These are phyloP conservation scores for Kwoniella bestiolae DNA, from an alignment of 768 basidiomycete species.

Conservation along the genomic window DNA sequence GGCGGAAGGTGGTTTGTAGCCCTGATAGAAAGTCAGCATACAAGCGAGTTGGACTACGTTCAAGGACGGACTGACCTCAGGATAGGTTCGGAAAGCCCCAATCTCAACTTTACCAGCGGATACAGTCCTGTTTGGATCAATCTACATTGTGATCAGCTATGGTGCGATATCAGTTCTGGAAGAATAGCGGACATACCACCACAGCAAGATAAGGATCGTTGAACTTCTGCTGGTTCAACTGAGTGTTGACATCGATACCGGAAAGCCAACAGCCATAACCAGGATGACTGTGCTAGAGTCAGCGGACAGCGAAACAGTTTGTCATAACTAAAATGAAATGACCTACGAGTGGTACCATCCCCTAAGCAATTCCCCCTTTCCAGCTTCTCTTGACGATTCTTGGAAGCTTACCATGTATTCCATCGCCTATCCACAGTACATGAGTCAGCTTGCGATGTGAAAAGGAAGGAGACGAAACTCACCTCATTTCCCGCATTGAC, in stretches of 20 bases:
- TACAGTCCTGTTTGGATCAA: constrained; percentile 97
- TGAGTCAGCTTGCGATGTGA: neutral
- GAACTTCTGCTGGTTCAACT: constrained; percentile 90
- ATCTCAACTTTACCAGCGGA: constrained; percentile 99
- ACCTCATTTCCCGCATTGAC: constrained; percentile 90
- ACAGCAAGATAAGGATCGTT: constrained; percentile 97
- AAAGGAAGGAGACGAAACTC: neutral
- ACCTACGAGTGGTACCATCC: constrained; percentile 57
- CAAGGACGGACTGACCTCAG: constrained; percentile 61
- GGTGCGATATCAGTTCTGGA: neutral
- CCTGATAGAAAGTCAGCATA: constrained; percentile 55
- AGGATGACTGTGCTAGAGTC: constrained; percentile 66
- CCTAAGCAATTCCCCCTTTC: constrained; percentile 54
- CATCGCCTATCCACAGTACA: constrained; percentile 63
- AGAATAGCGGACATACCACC: constrained; percentile 66
- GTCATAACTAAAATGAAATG: too few species aligned
- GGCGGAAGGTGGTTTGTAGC: constrained; percentile 77
- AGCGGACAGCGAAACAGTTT: neutral
- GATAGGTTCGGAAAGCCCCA: constrained; percentile 97
- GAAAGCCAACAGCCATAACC: constrained; percentile 99
- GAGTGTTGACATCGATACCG: constrained; percentile 97
- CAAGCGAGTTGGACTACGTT: neutral
- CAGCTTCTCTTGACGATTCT: constrained; percentile 75
- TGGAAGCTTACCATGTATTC: constrained; percentile 98
- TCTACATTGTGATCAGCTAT: constrained; percentile 61